Evolutionary conservation across 352 stramenopile genomes (phyloP).

Genomic region (Pythium grandisporangium): DNA sequence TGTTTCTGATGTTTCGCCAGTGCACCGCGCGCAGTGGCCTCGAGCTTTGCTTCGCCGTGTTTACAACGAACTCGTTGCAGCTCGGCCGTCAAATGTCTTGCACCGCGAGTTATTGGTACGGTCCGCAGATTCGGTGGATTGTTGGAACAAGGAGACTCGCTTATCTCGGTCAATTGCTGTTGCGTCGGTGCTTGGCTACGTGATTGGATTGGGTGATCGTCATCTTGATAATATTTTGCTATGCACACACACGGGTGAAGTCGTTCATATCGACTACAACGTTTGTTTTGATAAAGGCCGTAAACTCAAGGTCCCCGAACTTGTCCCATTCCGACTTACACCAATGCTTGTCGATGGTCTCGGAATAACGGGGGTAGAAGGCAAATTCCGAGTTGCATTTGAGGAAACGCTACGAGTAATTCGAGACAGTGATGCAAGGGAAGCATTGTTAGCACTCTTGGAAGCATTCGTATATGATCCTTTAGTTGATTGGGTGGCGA

Average conservation of each 20-base stretch:
- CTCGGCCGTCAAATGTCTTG: slow-evolving; percentile 56
- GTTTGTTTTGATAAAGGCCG: slow-evolving; percentile 88
- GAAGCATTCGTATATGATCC: slow-evolving; percentile 86
- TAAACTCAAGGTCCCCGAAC: slow-evolving; percentile 82
- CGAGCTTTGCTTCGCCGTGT: slow-evolving; percentile 46
- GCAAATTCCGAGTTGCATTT: slow-evolving; percentile 61
- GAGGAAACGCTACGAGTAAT: slow-evolving; percentile 67
- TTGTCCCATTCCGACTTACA: slow-evolving; percentile 88
- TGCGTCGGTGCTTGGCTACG: slow-evolving; percentile 83
- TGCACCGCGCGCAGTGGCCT: slow-evolving; percentile 55
- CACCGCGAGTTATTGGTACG: slow-evolving; percentile 47
- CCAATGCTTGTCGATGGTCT: slow-evolving; percentile 70
- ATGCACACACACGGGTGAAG: slow-evolving; percentile 59
- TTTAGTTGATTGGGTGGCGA: slow-evolving; percentile 57
- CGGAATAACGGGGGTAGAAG: slow-evolving; percentile 65
- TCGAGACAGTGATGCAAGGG: slow-evolving; percentile 43
- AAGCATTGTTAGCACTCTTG: slow-evolving; percentile 63
- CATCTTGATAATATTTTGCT: slow-evolving; percentile 90
- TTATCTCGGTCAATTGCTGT: slow-evolving; percentile 74
- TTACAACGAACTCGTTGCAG: slow-evolving; percentile 52
- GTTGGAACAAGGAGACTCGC: slow-evolving; percentile 40
- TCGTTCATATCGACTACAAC: slow-evolving; percentile 92
- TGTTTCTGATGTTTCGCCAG: slow-evolving; percentile 57
- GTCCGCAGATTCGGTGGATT: slow-evolving; percentile 50
- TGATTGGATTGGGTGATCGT: slow-evolving; percentile 86